Evolutionary conservation across 805 yeast genomes (phyloP), one percentile per base, ranked within the genome.

Genomic region (Blastobotrys terrestris): DNA sequence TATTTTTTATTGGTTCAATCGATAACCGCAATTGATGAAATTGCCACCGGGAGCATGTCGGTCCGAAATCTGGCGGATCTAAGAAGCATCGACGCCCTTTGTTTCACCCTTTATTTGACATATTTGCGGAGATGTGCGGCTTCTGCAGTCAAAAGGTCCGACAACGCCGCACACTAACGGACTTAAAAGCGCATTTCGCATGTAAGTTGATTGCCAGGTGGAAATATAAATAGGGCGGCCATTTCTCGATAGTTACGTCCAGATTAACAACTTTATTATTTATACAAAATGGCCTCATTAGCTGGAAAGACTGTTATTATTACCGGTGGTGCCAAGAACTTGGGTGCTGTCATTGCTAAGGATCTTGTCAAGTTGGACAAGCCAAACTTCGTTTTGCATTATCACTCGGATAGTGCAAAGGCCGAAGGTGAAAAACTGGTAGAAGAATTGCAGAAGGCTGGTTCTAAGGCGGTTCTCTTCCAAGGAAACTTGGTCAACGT

Each of bases 261-360:
- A n/a, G n/a, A n/a, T n/a, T n/a, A n/a, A n/a, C n/a, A n/a, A n/a
- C n/a, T n/a, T n/a, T n/a, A n/a, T n/a, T n/a, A 26, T 26, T 26
- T 26, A 26, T 26, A 26, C 35, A 26, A 11, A 26, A 26, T 26
- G 35, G 35, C 35, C 35, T 45, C 48, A 14, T 19, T 63, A 31
- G 39, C 50, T 14, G 83, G 80, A 50, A 77, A 81, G 63, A 71
- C 75, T 49, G 81, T 78, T 7, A 48, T 81, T 39, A 74, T 81
- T 63, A 75, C 85, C 19, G 86, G 86, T 47, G 85, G 84, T 39
- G 77, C 76, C 58, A 81, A 81, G 72, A 81, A 81, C 64, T 71
- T 82, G 51, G 87, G 87, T 39, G 78, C 70, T 15, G 66, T 67
- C 51, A 77, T 81, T 21, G 79, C 81, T 13, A 62, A 61, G 15